Percentiles rank a stretch among this genome's conserved stretches.
Conservation (phyloP, 2,329 filamentous ascomycete genomes). For the Penicillium sp. region DNA sequence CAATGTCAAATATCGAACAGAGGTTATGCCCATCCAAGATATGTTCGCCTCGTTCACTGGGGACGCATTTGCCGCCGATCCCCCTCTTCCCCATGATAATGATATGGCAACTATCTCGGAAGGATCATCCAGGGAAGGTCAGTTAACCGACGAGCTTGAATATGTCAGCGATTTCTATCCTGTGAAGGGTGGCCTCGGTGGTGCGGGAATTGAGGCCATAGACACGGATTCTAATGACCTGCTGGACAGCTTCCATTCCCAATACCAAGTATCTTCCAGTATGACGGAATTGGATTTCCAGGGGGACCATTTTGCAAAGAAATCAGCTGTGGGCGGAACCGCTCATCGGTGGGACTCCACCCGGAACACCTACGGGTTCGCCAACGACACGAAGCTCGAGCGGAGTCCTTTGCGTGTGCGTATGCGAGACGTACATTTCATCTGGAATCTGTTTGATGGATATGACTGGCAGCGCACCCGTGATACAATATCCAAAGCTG, state of each 20-base stretch:
- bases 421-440: constrained; percentile 79
- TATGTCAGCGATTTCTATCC: constrained; percentile 52
- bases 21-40: constrained; percentile 75
- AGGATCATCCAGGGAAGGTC: constrained; percentile 30
- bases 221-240: constrained; percentile 31
- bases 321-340: constrained; percentile 53
- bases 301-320: constrained; percentile 66
- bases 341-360: constrained; percentile 73
- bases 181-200: constrained; percentile 32
- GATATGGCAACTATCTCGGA: constrained; percentile 44
- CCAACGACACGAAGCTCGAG: constrained; percentile 53
- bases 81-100: constrained; percentile 15
- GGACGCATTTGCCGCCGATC: constrained; percentile 58
- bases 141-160: constrained; percentile 36
- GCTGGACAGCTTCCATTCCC: constrained; percentile 46
- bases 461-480: constrained; percentile 91
- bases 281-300: constrained; percentile 60
- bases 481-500: constrained; percentile 75
- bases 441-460: constrained; percentile 96
- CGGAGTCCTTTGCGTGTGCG: constrained; percentile 66
- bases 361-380: constrained; percentile 63
- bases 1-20: constrained; percentile 75
- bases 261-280: constrained; percentile 48
- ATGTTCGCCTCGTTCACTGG: constrained; percentile 84
- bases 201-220: constrained; percentile 35